These are phyloP conservation scores for Coemansia sp. DNA, from an alignment of 192 early-diverging fungal genomes.

Conservation along the genomic window DNA sequence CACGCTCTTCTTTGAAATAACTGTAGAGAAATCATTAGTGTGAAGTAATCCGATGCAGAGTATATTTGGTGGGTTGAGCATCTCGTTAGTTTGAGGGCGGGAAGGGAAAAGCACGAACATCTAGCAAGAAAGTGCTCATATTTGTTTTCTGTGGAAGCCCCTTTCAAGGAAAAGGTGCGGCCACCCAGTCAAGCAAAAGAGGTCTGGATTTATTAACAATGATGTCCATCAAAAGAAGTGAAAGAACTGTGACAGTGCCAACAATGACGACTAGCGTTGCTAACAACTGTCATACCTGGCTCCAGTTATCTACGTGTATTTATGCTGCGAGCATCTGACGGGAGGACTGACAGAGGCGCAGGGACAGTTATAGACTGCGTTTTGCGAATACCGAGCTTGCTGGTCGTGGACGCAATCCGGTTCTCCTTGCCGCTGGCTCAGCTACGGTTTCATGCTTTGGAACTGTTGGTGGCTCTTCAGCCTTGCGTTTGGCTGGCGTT, in stretches of 20 bases:
- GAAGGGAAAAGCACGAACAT: no score
- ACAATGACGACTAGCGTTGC: not conserved
- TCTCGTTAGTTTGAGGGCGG: no score
- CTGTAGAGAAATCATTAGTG: not conserved
- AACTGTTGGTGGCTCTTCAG: not conserved
- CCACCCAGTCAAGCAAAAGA: no score
- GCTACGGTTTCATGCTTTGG: not conserved
- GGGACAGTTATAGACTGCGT: not conserved
- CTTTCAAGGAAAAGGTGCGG: no score
- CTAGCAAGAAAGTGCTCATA: no score
- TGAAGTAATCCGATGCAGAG: not conserved
- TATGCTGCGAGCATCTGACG: no score
- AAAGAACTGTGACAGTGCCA: not conserved
- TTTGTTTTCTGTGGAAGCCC: no score
- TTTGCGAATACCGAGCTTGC: not conserved
- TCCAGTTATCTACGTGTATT: not conserved
- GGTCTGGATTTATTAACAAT: no score
- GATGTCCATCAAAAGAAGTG: not conserved
- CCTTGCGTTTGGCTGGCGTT: constrained; percentile 28
- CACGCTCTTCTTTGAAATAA: not conserved
- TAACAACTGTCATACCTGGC: not conserved
- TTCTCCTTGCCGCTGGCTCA: not conserved
- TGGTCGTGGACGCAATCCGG: not conserved
- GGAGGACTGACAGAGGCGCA: not conserved
- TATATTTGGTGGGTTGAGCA: not conserved